Evolutionary conservation across 352 stramenopile genomes (phyloP), one percentile per base, ranked within the genome.

Genomic region (Pythium pyrilobum): DNA sequence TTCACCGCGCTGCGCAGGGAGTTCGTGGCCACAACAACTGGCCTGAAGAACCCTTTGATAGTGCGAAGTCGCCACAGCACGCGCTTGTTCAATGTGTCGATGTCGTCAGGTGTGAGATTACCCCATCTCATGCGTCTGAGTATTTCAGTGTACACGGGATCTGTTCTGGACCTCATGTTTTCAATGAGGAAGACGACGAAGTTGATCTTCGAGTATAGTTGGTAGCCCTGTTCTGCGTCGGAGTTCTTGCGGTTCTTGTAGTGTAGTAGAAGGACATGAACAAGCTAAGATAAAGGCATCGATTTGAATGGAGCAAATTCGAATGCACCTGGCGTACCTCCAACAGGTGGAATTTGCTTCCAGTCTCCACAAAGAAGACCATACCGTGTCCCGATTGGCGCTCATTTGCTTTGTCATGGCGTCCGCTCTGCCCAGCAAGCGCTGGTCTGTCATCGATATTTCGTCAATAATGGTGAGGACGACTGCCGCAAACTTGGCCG

Each of bases 181-280:
- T 42, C 16, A 12, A 44, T 42, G 1, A 53, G 24, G 15, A 53
- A 53, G 5, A 53, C 46, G 23, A 44, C 33, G 23, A 53, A 53
- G 32, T 53, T 53, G 46, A 53, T 44, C 1, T 9, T 20, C 0
- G 2, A 1, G 28, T 51, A 51, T 1, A 51, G 20, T 9, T 27
- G 5, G n/a, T 29, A 51, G n/a, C 28, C 44, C 38, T 50, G 42
- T 13, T 8, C 24, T 15, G 25, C 42, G 10, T 5, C 8, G 3
- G 42, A 27, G 27, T 12, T 49, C 2, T 23, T n/a, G 12, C 28
- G 29, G n/a, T 40, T 39, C 3, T 20, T 15, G 5, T 40, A 2
- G 20, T 29, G 29, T 28, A 51, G n/a, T 51, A 20, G 16, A 24
- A 5, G 3, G 15, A 20, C 15, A 46, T n/a, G n/a, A n/a, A n/a